Conservation (phyloP, 345 rosid species). For the Camelina hispida region DNA sequence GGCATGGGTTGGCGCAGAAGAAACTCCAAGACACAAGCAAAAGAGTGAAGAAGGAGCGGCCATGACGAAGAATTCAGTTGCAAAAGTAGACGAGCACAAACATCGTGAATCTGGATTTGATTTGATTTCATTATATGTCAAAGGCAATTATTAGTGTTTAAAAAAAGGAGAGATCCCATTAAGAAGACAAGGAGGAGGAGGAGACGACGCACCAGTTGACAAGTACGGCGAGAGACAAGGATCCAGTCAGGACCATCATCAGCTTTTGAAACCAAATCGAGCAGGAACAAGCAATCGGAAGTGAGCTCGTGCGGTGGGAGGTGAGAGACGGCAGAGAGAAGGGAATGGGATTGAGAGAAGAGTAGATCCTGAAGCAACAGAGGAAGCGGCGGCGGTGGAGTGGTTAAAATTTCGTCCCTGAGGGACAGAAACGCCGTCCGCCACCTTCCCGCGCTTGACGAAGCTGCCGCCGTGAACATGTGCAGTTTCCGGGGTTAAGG, state of each 20-base stretch:
- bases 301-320: constrained; percentile 80
- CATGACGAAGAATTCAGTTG: constrained; percentile 61
- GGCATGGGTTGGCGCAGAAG: constrained; percentile 52
- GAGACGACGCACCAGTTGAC: constrained; percentile 61
- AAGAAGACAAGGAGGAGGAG: background rate
- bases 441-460: constrained; percentile 60
- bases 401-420: constrained; percentile 72
- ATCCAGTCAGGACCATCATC: constrained; percentile 49
- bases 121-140: too few relatives aligned
- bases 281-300: constrained; percentile 72
- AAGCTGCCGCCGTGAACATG: constrained; percentile 43
- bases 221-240: constrained; percentile 50
- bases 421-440: constrained; percentile 86
- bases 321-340: constrained; percentile 63
- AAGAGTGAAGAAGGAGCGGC: constrained; percentile 59
- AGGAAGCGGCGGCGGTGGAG: constrained; percentile 53
- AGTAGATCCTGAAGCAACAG: constrained; percentile 64
- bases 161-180: too few relatives aligned
- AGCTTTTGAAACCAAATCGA: constrained; percentile 62
- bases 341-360: constrained; percentile 64
- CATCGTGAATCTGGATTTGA: constrained; percentile 59
- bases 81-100: constrained; percentile 58
- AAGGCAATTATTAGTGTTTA: background rate
- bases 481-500: background rate
- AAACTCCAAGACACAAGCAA: constrained; percentile 54